Conservation (phyloP, 2,329 filamentous ascomycete species). For the Aspergillus transmontanensis region DNA sequence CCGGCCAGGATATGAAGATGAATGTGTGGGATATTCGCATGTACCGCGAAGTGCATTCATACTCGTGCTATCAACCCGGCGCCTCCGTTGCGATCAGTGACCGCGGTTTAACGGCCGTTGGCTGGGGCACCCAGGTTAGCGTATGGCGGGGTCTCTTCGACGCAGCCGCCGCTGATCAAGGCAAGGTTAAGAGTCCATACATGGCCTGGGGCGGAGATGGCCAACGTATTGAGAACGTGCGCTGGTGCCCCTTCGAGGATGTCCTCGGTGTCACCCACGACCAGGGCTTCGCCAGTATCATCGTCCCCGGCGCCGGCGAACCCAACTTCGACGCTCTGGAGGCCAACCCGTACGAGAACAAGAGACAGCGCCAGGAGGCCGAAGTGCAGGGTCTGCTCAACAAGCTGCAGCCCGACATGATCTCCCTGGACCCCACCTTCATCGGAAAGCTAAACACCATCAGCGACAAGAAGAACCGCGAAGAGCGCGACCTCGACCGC, state of each 20-base stretch:
- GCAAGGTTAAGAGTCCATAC: slow-evolving; percentile 84
- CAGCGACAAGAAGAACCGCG: slow-evolving; percentile 73
- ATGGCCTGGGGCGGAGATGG: slow-evolving; percentile 92
- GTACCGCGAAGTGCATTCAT: slow-evolving; percentile 89
- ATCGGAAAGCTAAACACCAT: slow-evolving; percentile 84
- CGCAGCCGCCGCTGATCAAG: slow-evolving; percentile 69
- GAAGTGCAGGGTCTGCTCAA: slow-evolving; percentile 90
- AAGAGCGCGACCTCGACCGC: slow-evolving; percentile 78
- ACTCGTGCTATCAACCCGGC: slow-evolving; percentile 80
- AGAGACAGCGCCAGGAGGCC: slow-evolving; percentile 86
- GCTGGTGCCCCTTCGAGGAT: slow-evolving; percentile 96
- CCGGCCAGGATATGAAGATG: slow-evolving; percentile 87
- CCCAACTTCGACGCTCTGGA: slow-evolving; percentile 95
- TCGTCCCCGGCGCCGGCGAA: slow-evolving; percentile 94
- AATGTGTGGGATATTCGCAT: slow-evolving; percentile 95
- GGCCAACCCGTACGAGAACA: slow-evolving; percentile 91
- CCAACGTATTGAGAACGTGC: slow-evolving; percentile 74
- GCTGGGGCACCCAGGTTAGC: slow-evolving; percentile 85
- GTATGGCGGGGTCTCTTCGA: slow-evolving; percentile 91
- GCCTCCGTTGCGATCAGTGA: slow-evolving; percentile 87
- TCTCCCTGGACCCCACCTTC: slow-evolving; percentile 88
- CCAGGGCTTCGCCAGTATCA: slow-evolving; percentile 82
- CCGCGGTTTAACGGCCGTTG: slow-evolving; percentile 81
- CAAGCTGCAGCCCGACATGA: slow-evolving; percentile 97
- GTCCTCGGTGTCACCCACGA: slow-evolving; percentile 83